Conservation (phyloP, 2,329 filamentous ascomycete genomes). For the Botrytis fragariae region DNA sequence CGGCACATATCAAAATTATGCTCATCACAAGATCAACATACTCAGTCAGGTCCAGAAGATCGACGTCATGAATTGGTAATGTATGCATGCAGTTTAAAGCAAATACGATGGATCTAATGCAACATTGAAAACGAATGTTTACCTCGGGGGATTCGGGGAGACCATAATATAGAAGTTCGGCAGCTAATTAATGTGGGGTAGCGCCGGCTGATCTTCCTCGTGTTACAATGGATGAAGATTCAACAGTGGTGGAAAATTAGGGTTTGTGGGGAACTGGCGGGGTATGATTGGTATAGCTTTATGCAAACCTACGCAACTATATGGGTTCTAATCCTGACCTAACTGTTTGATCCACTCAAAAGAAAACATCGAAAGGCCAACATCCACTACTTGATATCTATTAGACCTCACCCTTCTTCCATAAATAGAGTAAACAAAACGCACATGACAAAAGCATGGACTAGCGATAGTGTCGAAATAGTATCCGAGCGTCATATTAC, state of each 20-base stretch:
- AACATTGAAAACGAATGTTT: not conserved
- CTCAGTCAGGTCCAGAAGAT: not conserved
- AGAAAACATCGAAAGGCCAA: not conserved
- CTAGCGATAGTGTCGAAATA: not conserved
- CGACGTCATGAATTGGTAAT: not conserved
- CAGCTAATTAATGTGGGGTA: not conserved
- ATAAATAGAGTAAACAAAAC: not conserved
- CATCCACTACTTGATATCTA: not conserved
- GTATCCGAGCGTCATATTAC: not conserved
- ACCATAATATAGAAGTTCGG: not conserved
- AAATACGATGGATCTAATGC: not conserved
- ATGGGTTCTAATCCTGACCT: not conserved
- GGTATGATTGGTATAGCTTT: not conserved
- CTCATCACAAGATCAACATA: not conserved
- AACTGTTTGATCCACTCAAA: not conserved
- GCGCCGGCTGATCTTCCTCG: not conserved
- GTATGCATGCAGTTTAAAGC: not conserved
- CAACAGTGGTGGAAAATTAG: constrained; percentile 13
- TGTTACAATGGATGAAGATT: not conserved
- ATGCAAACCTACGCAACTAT: not conserved
- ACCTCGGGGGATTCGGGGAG: constrained; percentile 7
- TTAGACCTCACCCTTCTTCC: not conserved
- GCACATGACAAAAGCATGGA: not conserved
- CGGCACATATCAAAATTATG: not conserved
- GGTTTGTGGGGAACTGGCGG: not conserved